phyloP scores from a whole-genome alignment of 192 early-diverging fungal genomes.

The Helicostylum pulchrum region DNA sequence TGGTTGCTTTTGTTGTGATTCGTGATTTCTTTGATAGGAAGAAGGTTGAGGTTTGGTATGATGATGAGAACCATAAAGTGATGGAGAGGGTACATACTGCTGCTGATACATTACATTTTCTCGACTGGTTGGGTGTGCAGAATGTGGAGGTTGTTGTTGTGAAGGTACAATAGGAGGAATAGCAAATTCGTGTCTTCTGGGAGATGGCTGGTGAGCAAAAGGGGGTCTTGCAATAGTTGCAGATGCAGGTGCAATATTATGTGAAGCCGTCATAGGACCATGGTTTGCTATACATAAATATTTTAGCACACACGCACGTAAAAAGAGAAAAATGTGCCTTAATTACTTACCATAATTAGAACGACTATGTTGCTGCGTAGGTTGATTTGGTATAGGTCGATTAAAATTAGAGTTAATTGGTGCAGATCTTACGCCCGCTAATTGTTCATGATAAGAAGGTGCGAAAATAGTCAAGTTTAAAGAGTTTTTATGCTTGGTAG shows the following conservation, averaged over 20 bases:
- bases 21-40: background rate
- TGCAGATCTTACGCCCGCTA: slow-evolving; percentile 12
- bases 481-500: slow-evolving; percentile 36
- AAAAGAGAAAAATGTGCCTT: background rate
- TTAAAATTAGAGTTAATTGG: slow-evolving; percentile 8
- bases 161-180: slow-evolving; percentile 39
- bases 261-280: too few species aligned
- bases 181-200: slow-evolving; percentile 24
- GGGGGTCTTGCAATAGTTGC: slow-evolving; percentile 2
- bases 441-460: slow-evolving; percentile 16
- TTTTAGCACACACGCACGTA: background rate
- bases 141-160: slow-evolving; percentile 21
- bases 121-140: background rate
- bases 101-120: background rate
- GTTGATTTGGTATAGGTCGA: slow-evolving; percentile 3
- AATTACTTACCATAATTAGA: slow-evolving; percentile 11
- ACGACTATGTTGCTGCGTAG: background rate
- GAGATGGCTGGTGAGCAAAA: slow-evolving; percentile 1
- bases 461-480: slow-evolving; percentile 16
- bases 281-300: too few species aligned
- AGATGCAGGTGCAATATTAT: background rate
- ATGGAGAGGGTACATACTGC: background rate
- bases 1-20: background rate
- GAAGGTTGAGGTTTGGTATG: background rate
- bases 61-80: background rate